These are phyloP conservation scores for Fonsecaea erecta DNA, from an alignment of 2,329 filamentous ascomycete genomes.

Conservation along the genomic window DNA sequence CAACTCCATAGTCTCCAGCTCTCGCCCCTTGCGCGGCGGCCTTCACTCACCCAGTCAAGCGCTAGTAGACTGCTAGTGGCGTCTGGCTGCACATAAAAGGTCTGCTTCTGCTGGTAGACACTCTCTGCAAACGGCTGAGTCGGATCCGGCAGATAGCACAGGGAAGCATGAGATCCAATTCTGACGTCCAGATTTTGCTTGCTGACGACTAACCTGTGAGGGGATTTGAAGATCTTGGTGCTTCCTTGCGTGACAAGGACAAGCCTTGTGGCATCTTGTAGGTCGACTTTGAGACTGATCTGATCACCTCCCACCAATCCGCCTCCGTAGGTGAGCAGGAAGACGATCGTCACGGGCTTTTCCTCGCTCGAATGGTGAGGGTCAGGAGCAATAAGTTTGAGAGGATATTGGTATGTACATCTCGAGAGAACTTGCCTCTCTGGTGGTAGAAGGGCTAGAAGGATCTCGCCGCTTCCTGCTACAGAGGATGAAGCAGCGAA, in stretches of 20 bases:
- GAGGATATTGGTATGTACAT: conserved; percentile 87
- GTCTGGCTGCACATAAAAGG: conserved; percentile 65
- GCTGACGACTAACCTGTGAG: conserved; percentile 41
- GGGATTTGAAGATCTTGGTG: conserved; percentile 94
- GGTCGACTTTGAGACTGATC: conserved; percentile 71
- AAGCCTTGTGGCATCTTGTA: conserved; percentile 69
- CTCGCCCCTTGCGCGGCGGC: conserved; percentile 81
- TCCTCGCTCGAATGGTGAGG: conserved; percentile 63
- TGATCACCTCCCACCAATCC: conserved; percentile 87
- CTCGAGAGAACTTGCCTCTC: conserved; percentile 71
- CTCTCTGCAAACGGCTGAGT: conserved; percentile 88
- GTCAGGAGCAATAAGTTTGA: conserved; percentile 87
- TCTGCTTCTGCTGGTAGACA: conserved; percentile 81
- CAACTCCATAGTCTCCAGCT: conserved; percentile 83
- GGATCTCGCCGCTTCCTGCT: conserved; percentile 78
- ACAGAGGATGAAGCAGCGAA: conserved; percentile 75
- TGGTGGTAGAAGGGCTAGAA: conserved; percentile 73
- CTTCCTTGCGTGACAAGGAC: conserved; percentile 71
- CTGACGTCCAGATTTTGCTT: conserved; percentile 56
- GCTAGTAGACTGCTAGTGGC: conserved; percentile 70
- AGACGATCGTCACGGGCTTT: conserved; percentile 60
- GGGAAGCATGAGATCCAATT: conserved; percentile 55
- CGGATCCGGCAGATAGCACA: conserved; percentile 80
- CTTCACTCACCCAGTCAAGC: conserved; percentile 93
- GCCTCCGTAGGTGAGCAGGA: conserved; percentile 91